Base-by-base conservation (phyloP, 1,284 basidiomycete genomes). In the Ceratobasidium theobromae region DNA sequence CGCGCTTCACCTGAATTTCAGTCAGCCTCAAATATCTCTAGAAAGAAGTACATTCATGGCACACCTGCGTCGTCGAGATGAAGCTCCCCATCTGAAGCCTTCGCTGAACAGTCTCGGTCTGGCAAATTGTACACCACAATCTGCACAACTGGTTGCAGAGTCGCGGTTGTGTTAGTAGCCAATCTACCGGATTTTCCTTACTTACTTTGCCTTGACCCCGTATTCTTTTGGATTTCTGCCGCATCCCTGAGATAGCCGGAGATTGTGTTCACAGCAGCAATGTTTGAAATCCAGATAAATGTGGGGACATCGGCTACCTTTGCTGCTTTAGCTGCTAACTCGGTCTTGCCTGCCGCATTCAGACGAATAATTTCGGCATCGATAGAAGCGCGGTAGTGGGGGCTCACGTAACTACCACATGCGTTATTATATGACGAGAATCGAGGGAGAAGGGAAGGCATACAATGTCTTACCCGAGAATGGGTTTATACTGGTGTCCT, bases 101-200 rank as follows among this genome's bases (percentile, higher is more conserved):
- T 67, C 32, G 69, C 69, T n/a, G 68, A 69, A 49, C 69, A 70
- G 40, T 70, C 69, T 28, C 69, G 69, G 25, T 70, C 65, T 27
- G 69, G 69, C 33, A 70, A 43, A 38, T 70, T 65, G 49, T 70
- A 69, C 4, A 70, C 62, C 9, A 67, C 60, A 43, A 69, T 30
- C 41, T 69, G 57, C 9, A 70, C 68, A 35, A 67, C 69, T 57
- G 38, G 25, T 33, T 33, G 1, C 6, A 45, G 9, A 6, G 6
- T 6, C 8, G 43, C 9, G 9, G 9, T 14, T 11, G 9, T 1
- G 40, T 54, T 12, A 64, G 28, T 53, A 23, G 4, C 14, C 12
- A 12, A 11, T 3, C 5, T 23, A 14, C 18, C 3, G 32, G 6
- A 1, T 28, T 4, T n/a, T 8, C 1, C 6, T 8, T 21, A 43